phyloP scores from a whole-genome alignment of 2,329 filamentous ascomycete species.

The Exserohilum rostratum region DNA sequence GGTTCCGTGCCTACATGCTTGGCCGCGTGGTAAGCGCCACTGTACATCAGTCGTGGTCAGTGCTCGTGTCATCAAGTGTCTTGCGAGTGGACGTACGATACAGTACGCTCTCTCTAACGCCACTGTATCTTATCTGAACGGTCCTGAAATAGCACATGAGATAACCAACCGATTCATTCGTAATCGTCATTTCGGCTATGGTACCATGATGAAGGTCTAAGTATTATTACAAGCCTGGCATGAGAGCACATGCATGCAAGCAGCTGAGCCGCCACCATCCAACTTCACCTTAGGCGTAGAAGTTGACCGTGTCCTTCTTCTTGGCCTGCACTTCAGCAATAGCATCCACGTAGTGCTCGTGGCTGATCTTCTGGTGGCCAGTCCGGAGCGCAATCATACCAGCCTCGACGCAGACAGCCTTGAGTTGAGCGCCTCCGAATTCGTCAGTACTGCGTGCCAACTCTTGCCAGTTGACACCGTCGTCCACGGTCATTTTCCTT shows the following conservation, averaged over 20 bases:
- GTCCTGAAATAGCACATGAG: not conserved
- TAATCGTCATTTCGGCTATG: constrained; percentile 22
- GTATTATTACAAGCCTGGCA: constrained; percentile 42
- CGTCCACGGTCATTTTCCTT: constrained; percentile 96
- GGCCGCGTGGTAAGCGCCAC: not conserved
- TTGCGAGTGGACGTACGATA: not conserved
- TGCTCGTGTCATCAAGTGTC: no score
- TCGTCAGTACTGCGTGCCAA: constrained; percentile 96
- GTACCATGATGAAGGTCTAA: constrained; percentile 33
- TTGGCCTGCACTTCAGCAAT: constrained; percentile 86
- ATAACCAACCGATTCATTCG: constrained; percentile 1
- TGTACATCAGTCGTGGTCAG: not conserved
- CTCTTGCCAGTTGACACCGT: constrained; percentile 93
- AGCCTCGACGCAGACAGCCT: constrained; percentile 97
- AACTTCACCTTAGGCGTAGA: constrained; percentile 43
- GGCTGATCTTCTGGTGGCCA: constrained; percentile 94
- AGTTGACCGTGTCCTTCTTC: constrained; percentile 80
- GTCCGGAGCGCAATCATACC: constrained; percentile 97
- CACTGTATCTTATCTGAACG: not conserved
- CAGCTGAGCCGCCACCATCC: constrained; percentile 16
- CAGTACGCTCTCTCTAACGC: not conserved
- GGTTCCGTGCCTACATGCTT: not conserved
- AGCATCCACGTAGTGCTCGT: constrained; percentile 98
- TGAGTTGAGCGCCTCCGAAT: constrained; percentile 96
- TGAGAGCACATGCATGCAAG: constrained; percentile 31